Conservation (phyloP, 73 alveolate genomes). For the Uronychia setigera region DNA sequence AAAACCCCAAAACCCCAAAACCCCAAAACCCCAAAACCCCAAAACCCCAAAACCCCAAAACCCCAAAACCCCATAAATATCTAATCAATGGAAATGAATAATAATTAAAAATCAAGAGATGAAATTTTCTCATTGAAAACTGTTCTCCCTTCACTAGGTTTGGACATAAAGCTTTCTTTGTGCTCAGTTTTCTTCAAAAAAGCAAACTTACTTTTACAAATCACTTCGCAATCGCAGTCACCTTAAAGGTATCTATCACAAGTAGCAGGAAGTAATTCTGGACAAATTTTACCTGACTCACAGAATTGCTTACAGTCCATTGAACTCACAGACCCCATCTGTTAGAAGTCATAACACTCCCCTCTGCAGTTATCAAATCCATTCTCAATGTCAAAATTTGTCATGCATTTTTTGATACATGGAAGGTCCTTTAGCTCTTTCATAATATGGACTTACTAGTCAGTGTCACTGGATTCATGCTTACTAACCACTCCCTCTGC, state of each 20-base stretch:
- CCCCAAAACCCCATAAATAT: too few relatives aligned
- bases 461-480: neutral
- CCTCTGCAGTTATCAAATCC: conserved; percentile 21
- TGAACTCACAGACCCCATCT: conserved; percentile 15
- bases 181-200: neutral
- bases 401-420: conserved; percentile 11
- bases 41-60: too few relatives aligned
- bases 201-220: conserved; percentile 22
- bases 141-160: too few relatives aligned
- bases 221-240: conserved; percentile 42
- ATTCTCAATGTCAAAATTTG: neutral
- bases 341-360: conserved; percentile 26
- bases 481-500: neutral
- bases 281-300: conserved; percentile 47
- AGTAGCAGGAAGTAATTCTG: conserved; percentile 51
- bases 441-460: neutral
- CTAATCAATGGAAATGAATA: too few relatives aligned
- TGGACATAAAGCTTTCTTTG: neutral
- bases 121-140: too few relatives aligned
- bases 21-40: too few relatives aligned
- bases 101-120: too few relatives aligned
- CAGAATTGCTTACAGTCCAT: conserved; percentile 39
- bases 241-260: conserved; percentile 48
- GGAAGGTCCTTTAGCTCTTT: neutral
- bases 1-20: too few relatives aligned